Conservation (phyloP, 768 basidiomycete species). For the Infundibulicybe gibba region DNA sequence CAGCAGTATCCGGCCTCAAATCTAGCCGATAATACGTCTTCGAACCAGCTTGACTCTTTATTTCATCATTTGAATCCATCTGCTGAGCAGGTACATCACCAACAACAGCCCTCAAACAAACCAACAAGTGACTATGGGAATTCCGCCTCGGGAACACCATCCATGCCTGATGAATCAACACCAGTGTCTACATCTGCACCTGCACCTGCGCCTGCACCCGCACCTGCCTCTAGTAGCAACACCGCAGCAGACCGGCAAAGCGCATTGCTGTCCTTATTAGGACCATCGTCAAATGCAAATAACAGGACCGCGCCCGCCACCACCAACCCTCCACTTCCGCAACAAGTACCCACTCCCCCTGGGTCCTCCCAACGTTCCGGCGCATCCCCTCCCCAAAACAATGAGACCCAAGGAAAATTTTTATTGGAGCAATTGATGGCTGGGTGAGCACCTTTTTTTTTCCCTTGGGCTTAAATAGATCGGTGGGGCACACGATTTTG, state of each 20-base stretch:
- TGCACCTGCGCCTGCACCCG: slow-evolving; percentile 33
- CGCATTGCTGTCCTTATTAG: slow-evolving; percentile 68
- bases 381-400: slow-evolving; percentile 48
- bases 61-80: slow-evolving; percentile 52
- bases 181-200: slow-evolving; percentile 36
- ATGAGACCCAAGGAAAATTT: slow-evolving; percentile 69
- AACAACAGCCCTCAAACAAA: slow-evolving; percentile 11
- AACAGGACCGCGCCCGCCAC: slow-evolving; percentile 17
- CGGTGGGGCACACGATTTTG: too few relatives aligned
- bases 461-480: neutral
- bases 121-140: slow-evolving; percentile 23
- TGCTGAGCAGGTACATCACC: slow-evolving; percentile 35
- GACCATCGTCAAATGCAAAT: slow-evolving; percentile 34
- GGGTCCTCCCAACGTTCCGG: slow-evolving; percentile 53
- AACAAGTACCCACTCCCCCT: slow-evolving; percentile 72
- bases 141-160: slow-evolving; percentile 34
- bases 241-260: slow-evolving; percentile 66
- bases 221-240: slow-evolving; percentile 35
- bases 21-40: slow-evolving; percentile 39
- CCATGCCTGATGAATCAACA: slow-evolving; percentile 40
- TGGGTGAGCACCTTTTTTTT: slow-evolving; percentile 49
- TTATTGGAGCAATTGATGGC: slow-evolving; percentile 80
- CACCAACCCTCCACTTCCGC: slow-evolving; percentile 30
- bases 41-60: slow-evolving; percentile 64
- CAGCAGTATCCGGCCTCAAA: slow-evolving; percentile 29